Percentiles rank a stretch among this genome's conserved stretches.
Evolutionary conservation across 2,329 filamentous ascomycete genomes (phyloP).

Genomic region (Colletotrichum gloeosporioides): DNA sequence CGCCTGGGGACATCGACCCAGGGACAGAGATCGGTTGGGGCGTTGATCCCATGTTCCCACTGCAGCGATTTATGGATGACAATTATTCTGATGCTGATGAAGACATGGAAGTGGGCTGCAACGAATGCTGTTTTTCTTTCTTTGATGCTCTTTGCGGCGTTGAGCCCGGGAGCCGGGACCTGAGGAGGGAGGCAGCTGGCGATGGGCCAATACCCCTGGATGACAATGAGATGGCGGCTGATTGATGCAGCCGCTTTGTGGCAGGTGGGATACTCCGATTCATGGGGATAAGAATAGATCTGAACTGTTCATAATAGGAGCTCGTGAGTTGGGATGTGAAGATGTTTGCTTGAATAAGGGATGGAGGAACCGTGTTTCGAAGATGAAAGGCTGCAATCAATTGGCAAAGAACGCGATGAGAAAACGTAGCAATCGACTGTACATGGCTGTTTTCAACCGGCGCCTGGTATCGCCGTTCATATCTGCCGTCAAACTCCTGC

Average conservation of each 20-base stretch:
- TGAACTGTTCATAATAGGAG: neutral
- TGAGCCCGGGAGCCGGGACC: neutral
- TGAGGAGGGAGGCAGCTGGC: neutral
- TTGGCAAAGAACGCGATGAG: neutral
- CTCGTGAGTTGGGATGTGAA: neutral
- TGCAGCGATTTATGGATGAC: neutral
- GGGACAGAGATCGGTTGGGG: constrained; percentile 4
- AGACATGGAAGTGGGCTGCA: neutral
- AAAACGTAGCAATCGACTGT: neutral
- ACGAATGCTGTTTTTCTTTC: constrained; percentile 1
- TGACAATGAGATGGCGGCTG: constrained; percentile 11
- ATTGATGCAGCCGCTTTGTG: neutral
- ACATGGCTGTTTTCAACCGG: constrained; percentile 2
- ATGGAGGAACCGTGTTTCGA: neutral
- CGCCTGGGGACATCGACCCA: constrained; percentile 1
- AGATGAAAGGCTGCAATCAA: neutral
- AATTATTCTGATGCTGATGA: neutral
- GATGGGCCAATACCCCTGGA: neutral
- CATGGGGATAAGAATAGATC: neutral
- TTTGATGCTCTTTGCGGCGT: constrained; percentile 6
- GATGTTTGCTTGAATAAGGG: neutral
- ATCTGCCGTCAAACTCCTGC: neutral
- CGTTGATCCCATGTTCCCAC: neutral
- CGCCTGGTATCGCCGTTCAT: neutral
- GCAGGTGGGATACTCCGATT: neutral